Percentiles rank a stretch among this genome's conserved stretches.
Evolutionary conservation across 2,329 filamentous ascomycete species (phyloP).

Genomic region (Microdochium paspali): DNA sequence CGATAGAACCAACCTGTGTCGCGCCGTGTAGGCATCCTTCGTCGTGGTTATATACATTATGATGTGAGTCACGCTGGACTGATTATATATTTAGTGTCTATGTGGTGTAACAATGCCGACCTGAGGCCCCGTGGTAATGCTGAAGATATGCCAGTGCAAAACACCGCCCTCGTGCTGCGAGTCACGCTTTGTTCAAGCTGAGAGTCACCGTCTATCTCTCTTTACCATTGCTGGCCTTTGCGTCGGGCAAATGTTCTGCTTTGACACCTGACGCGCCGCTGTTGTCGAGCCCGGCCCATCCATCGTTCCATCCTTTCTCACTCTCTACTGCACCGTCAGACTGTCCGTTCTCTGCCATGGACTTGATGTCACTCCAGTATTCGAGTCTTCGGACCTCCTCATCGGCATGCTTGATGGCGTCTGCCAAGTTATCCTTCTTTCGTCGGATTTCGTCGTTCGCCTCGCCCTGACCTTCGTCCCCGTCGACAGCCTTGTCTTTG

Average conservation of each 20-base stretch:
- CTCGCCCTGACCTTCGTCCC: constrained; percentile 11
- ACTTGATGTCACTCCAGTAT: constrained; percentile 79
- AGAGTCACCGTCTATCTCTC: too few species aligned
- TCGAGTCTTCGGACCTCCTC: constrained; percentile 73
- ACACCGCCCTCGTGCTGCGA: too few species aligned
- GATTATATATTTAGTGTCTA: too few species aligned
- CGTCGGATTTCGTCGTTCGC: constrained; percentile 14
- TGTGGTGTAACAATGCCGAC: too few species aligned
- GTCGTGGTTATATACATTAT: too few species aligned
- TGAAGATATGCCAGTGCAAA: too few species aligned
- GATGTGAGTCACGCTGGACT: too few species aligned
- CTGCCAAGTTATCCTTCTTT: constrained; percentile 59
- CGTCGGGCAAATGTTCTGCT: background rate
- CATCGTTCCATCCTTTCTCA: constrained; percentile 30
- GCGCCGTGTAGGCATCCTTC: too few species aligned
- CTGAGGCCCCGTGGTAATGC: too few species aligned
- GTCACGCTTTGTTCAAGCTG: too few species aligned
- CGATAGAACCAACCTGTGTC: too few species aligned
- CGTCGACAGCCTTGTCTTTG: constrained; percentile 5
- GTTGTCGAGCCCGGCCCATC: constrained; percentile 42
- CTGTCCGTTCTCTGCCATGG: constrained; percentile 48
- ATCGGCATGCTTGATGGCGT: constrained; percentile 67
- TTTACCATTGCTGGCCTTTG: too few species aligned
- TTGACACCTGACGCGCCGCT: constrained; percentile 27
- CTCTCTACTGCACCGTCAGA: constrained; percentile 32